These are phyloP conservation scores for Ochromonas danica DNA, from an alignment of 108 stramenopile species.

Conservation along the genomic window DNA sequence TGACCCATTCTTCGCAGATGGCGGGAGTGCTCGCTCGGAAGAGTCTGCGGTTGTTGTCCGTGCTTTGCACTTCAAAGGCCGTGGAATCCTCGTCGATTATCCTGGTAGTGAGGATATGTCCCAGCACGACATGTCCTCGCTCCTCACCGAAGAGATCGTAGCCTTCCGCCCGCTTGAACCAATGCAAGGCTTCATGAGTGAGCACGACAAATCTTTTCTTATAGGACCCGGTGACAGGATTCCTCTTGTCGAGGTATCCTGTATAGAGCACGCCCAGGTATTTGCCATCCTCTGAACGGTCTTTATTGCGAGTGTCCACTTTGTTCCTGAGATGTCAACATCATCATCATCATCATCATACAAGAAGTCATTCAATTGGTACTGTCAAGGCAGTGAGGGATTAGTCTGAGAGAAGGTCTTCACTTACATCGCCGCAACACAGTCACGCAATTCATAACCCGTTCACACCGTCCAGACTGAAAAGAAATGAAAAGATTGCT, in stretches of 20 bases:
- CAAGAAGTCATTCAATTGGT: too few relatives aligned
- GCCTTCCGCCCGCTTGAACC: slow-evolving; percentile 39
- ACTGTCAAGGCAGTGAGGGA: too few relatives aligned
- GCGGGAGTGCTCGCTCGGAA: slow-evolving; percentile 19
- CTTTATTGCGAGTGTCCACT: too few relatives aligned
- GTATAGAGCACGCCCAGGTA: too few relatives aligned
- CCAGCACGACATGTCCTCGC: slow-evolving; percentile 25
- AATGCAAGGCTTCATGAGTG: slow-evolving; percentile 25
- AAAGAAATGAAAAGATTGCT: too few relatives aligned
- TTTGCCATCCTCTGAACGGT: too few relatives aligned
- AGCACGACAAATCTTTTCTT: slow-evolving; percentile 22
- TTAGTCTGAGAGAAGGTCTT: too few relatives aligned
- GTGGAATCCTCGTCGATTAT: slow-evolving; percentile 30
- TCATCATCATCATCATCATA: too few relatives aligned
- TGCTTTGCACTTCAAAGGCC: slow-evolving; percentile 5
- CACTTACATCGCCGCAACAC: too few relatives aligned
- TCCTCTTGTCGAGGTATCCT: slow-evolving; percentile 29
- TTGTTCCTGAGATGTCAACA: too few relatives aligned
- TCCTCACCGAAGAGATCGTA: slow-evolving; percentile 39
- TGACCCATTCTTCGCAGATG: slow-evolving; percentile 36
- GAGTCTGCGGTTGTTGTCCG: background rate
- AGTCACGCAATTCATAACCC: too few relatives aligned
- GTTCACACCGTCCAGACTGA: too few relatives aligned
- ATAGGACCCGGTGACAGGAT: slow-evolving; percentile 3
- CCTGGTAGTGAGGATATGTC: slow-evolving; percentile 3